Conservation (phyloP, 1,284 basidiomycete genomes). For the Rhodofomes roseus region DNA sequence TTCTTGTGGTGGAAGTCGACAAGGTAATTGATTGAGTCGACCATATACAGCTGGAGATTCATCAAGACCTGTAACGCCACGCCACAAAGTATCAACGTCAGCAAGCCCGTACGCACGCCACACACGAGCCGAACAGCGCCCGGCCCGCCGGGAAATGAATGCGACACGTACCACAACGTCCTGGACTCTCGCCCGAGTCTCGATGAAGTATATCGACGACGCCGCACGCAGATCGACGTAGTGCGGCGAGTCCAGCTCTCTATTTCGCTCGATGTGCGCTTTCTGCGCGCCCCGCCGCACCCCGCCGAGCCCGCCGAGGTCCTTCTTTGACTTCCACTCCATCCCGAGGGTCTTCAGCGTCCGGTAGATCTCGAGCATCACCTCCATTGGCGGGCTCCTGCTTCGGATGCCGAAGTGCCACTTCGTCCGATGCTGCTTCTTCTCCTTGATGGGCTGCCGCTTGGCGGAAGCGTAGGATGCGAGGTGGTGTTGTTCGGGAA, state of each 20-base stretch:
- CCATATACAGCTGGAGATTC: slow-evolving; percentile 96
- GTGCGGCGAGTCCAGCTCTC: slow-evolving; percentile 59
- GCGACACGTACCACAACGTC: slow-evolving; percentile 79
- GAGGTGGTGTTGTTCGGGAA: slow-evolving; percentile 50
- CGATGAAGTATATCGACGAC: slow-evolving; percentile 86
- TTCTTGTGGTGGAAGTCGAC: slow-evolving; percentile 98
- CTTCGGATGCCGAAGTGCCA: slow-evolving; percentile 99
- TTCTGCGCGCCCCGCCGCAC: slow-evolving; percentile 30
- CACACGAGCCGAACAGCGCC: neutral
- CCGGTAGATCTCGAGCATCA: slow-evolving; percentile 98
- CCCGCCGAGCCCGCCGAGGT: slow-evolving; percentile 65
- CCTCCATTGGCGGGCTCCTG: slow-evolving; percentile 95
- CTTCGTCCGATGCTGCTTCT: slow-evolving; percentile 70
- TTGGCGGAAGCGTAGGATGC: slow-evolving; percentile 63
- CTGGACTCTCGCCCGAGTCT: slow-evolving; percentile 87
- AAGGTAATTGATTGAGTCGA: slow-evolving; percentile 94
- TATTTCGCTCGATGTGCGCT: slow-evolving; percentile 57
- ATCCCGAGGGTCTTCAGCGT: slow-evolving; percentile 91
- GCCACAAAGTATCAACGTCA: slow-evolving; percentile 2
- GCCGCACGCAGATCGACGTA: slow-evolving; percentile 67
- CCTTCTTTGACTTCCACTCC: slow-evolving; percentile 92
- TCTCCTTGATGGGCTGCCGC: slow-evolving; percentile 50
- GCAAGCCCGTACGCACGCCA: neutral
- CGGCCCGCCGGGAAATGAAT: neutral
- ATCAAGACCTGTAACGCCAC: slow-evolving; percentile 68